These are phyloP conservation scores for Nothophoma quercina DNA, from an alignment of 2,329 filamentous ascomycete genomes.

Conservation along the genomic window DNA sequence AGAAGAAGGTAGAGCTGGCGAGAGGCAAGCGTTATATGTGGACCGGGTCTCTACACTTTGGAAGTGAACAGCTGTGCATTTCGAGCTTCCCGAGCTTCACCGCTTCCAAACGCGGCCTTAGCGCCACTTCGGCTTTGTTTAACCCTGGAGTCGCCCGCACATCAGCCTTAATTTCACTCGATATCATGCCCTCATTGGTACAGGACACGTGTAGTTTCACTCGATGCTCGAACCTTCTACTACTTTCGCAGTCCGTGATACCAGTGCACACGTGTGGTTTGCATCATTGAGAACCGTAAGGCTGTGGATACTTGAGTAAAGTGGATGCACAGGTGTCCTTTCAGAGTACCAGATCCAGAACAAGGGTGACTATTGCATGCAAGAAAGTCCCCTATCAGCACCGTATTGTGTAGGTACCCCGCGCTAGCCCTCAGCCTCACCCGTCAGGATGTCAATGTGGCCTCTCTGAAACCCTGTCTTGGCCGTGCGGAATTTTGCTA, in stretches of 20 bases:
- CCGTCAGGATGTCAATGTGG: conserved; percentile 18
- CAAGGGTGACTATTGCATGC: background rate
- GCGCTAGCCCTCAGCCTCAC: conserved; percentile 18
- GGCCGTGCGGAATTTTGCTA: conserved; percentile 1
- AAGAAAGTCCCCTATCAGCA: conserved; percentile 3
- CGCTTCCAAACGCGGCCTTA: conserved; percentile 29
- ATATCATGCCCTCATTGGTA: conserved; percentile 35
- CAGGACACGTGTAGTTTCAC: conserved; percentile 43
- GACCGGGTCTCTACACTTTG: conserved; percentile 32
- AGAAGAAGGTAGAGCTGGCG: conserved; percentile 30
- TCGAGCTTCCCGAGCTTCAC: conserved; percentile 29
- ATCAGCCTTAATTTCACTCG: conserved; percentile 41
- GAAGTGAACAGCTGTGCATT: conserved; percentile 44
- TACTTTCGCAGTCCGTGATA: conserved; percentile 9
- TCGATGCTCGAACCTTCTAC: conserved; percentile 29
- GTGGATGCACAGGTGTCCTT: conserved; percentile 4
- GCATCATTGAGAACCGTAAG: conserved; percentile 1
- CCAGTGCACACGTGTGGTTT: conserved; percentile 18
- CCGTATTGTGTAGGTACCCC: background rate
- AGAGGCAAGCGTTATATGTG: conserved; percentile 42
- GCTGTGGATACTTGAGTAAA: background rate
- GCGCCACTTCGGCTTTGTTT: conserved; percentile 19
- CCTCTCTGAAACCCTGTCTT: conserved; percentile 13
- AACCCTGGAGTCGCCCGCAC: conserved; percentile 25
- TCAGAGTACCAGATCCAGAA: background rate